Base-by-base conservation (phyloP, 169 alveolate genomes). In the Plasmodium vivax region DNA sequence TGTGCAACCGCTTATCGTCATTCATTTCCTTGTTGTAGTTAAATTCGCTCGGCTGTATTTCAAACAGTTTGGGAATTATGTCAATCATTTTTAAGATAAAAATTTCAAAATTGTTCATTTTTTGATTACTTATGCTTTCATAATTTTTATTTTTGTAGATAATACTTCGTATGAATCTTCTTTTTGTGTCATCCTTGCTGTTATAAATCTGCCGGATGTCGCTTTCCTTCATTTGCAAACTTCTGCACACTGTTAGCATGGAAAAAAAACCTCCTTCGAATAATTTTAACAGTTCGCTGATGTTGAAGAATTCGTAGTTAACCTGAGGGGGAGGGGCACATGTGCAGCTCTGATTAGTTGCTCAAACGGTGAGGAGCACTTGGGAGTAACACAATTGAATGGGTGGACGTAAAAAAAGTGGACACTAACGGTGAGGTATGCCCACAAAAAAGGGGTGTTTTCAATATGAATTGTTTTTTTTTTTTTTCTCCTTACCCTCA, bases 101-200 rank as follows among this genome's bases (percentile, higher is more conserved):
- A 79, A 88, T 88, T 88, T 88, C 94, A 80, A 79, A 88, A 88
- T 88, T 88, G 62, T 88, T 88, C 94, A 88, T 88, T 58, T 88
- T 88, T n/a, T 88, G 94, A 71, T 88, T 88, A 34, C 82, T 62
- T 73, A 88, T 80, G 62, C 91, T 88, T 62, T 77, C 56, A 34
- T 88, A 88, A 88, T 88, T 56, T 58, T 88, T 88, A 80, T 79
- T 88, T 47, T 81, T 88, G 51, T 88, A 88, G 36, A 88, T 87
- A 79, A 88, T 88, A 36, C 58, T 80, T 41, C 71, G 47, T 79
- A 88, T 56, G 77, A 27, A 80, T 80, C 54, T 79, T 79, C 83
- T 88, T 68, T 80, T 88, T 51, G 75, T 74, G 27, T 41, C 47
- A 2, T 43, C 82, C 4, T 62, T 62, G 2, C 73, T 43, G 34